A percentile compares a stretch with the other conserved stretches of the same genome.
These are phyloP conservation scores for Meira nashicola DNA, from an alignment of 1,284 basidiomycete genomes.

Conservation along the genomic window DNA sequence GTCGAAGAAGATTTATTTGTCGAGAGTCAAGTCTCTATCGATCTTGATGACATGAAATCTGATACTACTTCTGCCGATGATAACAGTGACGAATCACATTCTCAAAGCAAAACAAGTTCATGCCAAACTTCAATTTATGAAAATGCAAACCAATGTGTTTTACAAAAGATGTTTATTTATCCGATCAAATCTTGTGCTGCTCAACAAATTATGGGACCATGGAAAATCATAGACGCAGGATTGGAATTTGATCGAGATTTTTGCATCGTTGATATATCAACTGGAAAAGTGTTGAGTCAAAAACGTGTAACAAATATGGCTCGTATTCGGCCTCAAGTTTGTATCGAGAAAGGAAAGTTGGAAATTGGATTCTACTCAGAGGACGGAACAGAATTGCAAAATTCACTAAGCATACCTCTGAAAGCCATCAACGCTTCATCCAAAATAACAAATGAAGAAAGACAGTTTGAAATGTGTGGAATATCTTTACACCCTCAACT, in stretches of 20 bases:
- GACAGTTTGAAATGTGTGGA: conserved; percentile 18
- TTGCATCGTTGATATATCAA: conserved; percentile 29
- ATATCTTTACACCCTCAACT: conserved; percentile 18
- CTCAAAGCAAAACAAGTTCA: not conserved
- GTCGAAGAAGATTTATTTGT: conserved; percentile 23
- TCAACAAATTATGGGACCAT: conserved; percentile 21
- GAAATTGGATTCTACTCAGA: conserved; percentile 13
- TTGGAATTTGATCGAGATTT: conserved; percentile 33
- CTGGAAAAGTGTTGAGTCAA: conserved; percentile 31
- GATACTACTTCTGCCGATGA: conserved; percentile 17
- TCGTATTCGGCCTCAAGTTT: conserved; percentile 26
- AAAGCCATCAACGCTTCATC: conserved; percentile 10
- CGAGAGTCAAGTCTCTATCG: conserved; percentile 17
- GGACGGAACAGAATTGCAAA: not conserved
- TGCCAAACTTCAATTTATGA: not conserved
- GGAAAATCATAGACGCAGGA: conserved; percentile 27
- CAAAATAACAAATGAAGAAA: not conserved
- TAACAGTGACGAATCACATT: not conserved
- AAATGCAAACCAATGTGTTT: not conserved
- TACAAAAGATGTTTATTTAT: conserved; percentile 16
- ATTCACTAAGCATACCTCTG: conserved; percentile 18
- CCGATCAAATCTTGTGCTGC: conserved; percentile 39
- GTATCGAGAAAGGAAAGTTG: conserved; percentile 16
- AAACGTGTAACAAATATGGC: conserved; percentile 32
- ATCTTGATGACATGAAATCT: conserved; percentile 12